phyloP scores from a whole-genome alignment of 1,284 basidiomycete species.

The Cryptococcus neoformans region DNA sequence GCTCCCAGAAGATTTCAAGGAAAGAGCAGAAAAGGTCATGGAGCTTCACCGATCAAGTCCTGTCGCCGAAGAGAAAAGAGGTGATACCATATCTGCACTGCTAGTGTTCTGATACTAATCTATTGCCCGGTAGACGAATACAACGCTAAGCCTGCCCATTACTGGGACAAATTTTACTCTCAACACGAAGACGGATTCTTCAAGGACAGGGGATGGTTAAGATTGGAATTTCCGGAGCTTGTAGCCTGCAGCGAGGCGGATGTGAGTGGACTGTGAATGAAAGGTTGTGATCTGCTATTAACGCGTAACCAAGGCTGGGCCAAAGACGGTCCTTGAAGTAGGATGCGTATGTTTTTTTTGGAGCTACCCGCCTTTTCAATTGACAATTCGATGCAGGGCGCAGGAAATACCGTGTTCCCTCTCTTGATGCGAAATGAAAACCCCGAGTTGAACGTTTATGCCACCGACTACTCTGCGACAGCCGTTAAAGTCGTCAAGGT shows the following conservation, averaged over 20 bases:
- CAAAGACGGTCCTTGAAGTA: constrained; percentile 70
- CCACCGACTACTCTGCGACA: constrained; percentile 87
- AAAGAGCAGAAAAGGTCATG: constrained; percentile 65
- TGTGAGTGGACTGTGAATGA: constrained; percentile 50
- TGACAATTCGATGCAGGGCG: constrained; percentile 56
- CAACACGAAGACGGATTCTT: constrained; percentile 75
- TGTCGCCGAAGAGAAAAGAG: constrained; percentile 63
- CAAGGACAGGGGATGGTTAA: constrained; percentile 89
- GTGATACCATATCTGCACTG: constrained; percentile 8
- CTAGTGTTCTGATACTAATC: not conserved
- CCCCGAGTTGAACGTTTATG: constrained; percentile 65
- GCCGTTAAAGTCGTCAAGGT: constrained; percentile 91
- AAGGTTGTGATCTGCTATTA: not conserved
- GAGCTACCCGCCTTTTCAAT: not conserved
- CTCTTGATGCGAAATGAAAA: constrained; percentile 79
- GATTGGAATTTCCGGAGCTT: constrained; percentile 86
- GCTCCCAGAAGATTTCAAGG: constrained; percentile 71
- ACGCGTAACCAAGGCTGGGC: constrained; percentile 61
- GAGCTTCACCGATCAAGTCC: constrained; percentile 64
- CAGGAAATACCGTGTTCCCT: constrained; percentile 93
- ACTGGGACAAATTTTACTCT: constrained; percentile 88
- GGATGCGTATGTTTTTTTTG: constrained; percentile 64
- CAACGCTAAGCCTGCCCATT: constrained; percentile 40
- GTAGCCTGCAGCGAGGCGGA: constrained; percentile 64
- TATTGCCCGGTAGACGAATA: constrained; percentile 27